Conservation (phyloP, 2,329 filamentous ascomycete genomes). For the Fusarium vanettenii region DNA sequence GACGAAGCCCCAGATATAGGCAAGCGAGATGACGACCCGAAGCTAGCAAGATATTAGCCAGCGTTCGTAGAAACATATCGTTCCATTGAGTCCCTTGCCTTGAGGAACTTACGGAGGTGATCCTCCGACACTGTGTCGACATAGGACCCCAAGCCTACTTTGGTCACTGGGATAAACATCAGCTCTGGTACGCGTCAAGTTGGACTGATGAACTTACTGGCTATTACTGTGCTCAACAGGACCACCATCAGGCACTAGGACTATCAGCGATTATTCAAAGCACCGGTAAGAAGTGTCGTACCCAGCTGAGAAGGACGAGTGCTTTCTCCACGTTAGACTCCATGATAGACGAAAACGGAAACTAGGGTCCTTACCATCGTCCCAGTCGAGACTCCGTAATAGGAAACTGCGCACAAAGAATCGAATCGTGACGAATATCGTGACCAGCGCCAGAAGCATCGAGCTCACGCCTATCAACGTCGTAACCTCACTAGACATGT, state of each 20-base stretch:
- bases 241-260: not conserved
- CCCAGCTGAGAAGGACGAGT: not conserved
- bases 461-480: constrained; percentile 5
- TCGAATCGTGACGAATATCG: not conserved
- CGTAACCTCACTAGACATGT: not conserved
- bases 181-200: fast-evolving
- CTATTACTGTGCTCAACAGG: not conserved
- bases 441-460: constrained; percentile 1
- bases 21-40: not conserved
- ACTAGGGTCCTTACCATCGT: not conserved
- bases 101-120: not conserved
- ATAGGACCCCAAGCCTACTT: not conserved
- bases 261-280: not conserved
- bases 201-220: not conserved
- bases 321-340: not conserved
- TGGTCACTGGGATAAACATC: not conserved
- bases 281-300: not conserved
- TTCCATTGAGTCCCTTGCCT: not conserved
- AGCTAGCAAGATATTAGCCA: not conserved
- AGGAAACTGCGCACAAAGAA: not conserved
- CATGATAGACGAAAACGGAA: not conserved
- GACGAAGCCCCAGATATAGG: not conserved
- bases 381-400: not conserved
- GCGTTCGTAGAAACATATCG: not conserved
- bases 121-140: not conserved